phyloP scores from a whole-genome alignment of 2,329 filamentous ascomycete species.

The Cyphellophora attinorum region DNA sequence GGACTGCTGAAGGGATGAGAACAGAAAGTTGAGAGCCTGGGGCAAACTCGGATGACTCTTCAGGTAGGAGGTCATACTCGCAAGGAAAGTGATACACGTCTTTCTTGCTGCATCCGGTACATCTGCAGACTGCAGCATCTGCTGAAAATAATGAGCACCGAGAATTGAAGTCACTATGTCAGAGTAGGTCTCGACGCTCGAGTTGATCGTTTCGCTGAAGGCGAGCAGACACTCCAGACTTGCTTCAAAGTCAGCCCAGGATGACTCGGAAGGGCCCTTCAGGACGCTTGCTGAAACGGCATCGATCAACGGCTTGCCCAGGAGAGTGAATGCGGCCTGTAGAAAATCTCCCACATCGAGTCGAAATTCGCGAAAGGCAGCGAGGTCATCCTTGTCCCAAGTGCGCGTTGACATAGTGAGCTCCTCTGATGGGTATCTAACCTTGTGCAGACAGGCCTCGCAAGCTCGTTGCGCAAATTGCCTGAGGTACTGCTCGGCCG shows the following conservation, averaged over 20 bases:
- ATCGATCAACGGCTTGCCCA: slow-evolving; percentile 31
- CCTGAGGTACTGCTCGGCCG: slow-evolving; percentile 14
- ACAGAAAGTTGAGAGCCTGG: slow-evolving; percentile 33
- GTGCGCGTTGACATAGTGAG: slow-evolving; percentile 13
- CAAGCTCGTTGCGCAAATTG: slow-evolving; percentile 11
- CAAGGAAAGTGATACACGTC: slow-evolving; percentile 33
- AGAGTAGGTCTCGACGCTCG: slow-evolving; percentile 32
- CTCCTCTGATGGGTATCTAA: slow-evolving; percentile 20
- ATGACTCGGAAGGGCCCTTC: slow-evolving; percentile 22
- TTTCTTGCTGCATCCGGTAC: slow-evolving; percentile 26
- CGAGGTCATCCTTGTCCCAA: slow-evolving; percentile 34
- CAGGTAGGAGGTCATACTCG: slow-evolving; percentile 34
- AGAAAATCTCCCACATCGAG: slow-evolving; percentile 37
- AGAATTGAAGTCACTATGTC: slow-evolving; percentile 32
- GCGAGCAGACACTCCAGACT: slow-evolving; percentile 33
- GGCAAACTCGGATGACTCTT: slow-evolving; percentile 32
- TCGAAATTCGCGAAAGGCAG: slow-evolving; percentile 33
- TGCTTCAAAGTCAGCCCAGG: slow-evolving; percentile 35
- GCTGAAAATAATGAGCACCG: slow-evolving; percentile 18
- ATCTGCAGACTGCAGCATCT: slow-evolving; percentile 23
- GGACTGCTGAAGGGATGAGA: slow-evolving; percentile 32
- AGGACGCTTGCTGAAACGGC: slow-evolving; percentile 30
- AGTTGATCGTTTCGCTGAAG: slow-evolving; percentile 34
- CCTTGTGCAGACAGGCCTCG: slow-evolving; percentile 13
- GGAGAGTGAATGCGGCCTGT: slow-evolving; percentile 31